These are phyloP conservation scores for Spinacia oleracea DNA, from an alignment of 179 eudicot species.

Conservation along the genomic window DNA sequence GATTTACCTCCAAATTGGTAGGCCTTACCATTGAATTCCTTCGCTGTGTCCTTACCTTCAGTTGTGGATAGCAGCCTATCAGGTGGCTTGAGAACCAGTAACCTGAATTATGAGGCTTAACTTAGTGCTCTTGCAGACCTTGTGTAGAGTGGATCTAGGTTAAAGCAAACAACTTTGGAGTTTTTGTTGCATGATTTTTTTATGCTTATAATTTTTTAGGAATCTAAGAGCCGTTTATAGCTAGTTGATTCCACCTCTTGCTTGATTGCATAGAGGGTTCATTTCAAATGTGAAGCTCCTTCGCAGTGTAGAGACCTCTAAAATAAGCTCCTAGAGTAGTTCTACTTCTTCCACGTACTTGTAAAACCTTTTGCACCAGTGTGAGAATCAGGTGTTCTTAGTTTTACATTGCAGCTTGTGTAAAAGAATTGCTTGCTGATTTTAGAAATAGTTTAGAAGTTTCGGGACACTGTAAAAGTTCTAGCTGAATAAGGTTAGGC, in stretches of 20 bases:
- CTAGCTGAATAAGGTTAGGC: background rate
- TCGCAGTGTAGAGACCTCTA: background rate
- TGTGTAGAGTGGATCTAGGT: background rate
- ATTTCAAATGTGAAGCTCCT: background rate
- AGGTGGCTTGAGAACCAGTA: background rate
- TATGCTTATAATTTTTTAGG: background rate
- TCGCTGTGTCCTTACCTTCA: background rate
- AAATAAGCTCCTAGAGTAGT: background rate
- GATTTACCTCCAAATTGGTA: background rate
- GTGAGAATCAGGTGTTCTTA: background rate
- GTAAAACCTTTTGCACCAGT: background rate
- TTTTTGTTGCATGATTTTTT: background rate
- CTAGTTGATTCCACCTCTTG: background rate
- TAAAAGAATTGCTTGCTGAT: background rate
- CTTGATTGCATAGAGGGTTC: background rate
- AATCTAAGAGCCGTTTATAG: background rate
- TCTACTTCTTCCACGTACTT: background rate
- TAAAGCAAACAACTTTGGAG: background rate
- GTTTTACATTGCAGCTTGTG: background rate
- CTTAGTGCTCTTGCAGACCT: background rate
- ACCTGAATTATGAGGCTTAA: background rate
- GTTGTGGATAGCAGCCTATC: slow-evolving; percentile 2
- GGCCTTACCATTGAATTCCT: background rate
- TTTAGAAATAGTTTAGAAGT: background rate
- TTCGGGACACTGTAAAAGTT: background rate